These are phyloP conservation scores for Haplosporangium sp. DNA, from an alignment of 371 early-diverging fungal genomes.

Conservation along the genomic window DNA sequence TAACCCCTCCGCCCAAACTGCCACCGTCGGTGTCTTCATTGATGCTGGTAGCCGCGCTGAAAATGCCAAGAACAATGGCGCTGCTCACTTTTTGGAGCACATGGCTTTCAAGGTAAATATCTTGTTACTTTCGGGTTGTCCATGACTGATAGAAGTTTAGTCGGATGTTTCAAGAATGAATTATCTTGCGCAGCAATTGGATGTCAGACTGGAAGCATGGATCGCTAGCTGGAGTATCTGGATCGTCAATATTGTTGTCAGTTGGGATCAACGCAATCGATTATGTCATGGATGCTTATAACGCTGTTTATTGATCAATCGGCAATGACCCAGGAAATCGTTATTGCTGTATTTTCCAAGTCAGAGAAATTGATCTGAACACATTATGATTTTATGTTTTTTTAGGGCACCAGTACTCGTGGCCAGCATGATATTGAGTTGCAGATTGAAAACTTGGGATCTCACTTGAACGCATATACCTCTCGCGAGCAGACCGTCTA, in stretches of 20 bases:
- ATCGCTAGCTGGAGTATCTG: background rate
- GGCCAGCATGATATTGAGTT: constrained; percentile 92
- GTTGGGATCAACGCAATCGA: too few species aligned
- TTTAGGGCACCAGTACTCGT: constrained; percentile 87
- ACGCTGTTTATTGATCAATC: background rate
- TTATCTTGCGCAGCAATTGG: background rate
- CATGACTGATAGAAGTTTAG: background rate
- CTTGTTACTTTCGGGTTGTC: background rate
- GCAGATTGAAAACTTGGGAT: constrained; percentile 97
- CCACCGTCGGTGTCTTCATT: constrained; percentile 98
- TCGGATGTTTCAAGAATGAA: background rate
- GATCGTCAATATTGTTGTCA: too few species aligned
- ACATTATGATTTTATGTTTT: background rate
- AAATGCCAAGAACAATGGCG: constrained; percentile 90
- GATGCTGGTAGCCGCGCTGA: constrained; percentile 97
- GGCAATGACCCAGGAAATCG: background rate
- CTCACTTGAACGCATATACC: constrained; percentile 97
- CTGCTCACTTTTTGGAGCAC: constrained; percentile 98
- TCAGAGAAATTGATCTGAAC: constrained; percentile 1
- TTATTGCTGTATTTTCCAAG: background rate
- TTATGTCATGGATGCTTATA: background rate
- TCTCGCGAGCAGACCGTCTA: constrained; percentile 98
- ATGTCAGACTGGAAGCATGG: background rate
- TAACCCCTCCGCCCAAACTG: constrained; percentile 92
- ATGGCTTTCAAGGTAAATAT: constrained; percentile 95